phyloP scores from a whole-genome alignment of 2,329 filamentous ascomycete species.

The Herpotrichia juniperi region DNA sequence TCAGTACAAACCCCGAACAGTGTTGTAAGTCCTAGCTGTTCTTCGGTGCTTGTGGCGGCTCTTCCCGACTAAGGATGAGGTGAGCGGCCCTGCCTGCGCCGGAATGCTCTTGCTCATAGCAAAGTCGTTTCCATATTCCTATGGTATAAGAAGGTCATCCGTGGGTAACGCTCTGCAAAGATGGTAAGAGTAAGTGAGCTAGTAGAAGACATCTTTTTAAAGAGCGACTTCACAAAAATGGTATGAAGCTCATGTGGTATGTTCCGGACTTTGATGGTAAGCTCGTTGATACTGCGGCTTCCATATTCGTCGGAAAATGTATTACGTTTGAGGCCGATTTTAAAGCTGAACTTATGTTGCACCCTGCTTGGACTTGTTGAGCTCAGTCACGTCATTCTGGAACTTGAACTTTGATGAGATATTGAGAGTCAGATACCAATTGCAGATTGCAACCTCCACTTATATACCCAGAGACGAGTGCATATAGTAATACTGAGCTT shows the following conservation, averaged over 20 bases:
- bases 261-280: slow-evolving; percentile 1
- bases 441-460: neutral
- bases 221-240: neutral
- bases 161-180: neutral
- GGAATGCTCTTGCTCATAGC: neutral
- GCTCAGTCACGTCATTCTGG: neutral
- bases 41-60: neutral
- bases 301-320: neutral
- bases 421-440: neutral
- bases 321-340: neutral
- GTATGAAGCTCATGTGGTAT: neutral
- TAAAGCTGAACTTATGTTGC: neutral
- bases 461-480: no score
- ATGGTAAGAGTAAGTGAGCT: slow-evolving; percentile 4
- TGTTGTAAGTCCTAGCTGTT: neutral
- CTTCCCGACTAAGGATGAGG: slow-evolving; percentile 2
- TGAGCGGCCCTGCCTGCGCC: neutral
- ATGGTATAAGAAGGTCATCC: neutral
- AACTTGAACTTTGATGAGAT: neutral
- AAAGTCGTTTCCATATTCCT: slow-evolving; percentile 12
- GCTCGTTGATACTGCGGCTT: slow-evolving; percentile 6
- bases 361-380: neutral
- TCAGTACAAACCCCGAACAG: slow-evolving; percentile 1
- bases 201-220: neutral
- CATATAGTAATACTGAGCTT: no score